Evolutionary conservation across 768 basidiomycete species (phyloP).

Genomic region (Mycena metata): DNA sequence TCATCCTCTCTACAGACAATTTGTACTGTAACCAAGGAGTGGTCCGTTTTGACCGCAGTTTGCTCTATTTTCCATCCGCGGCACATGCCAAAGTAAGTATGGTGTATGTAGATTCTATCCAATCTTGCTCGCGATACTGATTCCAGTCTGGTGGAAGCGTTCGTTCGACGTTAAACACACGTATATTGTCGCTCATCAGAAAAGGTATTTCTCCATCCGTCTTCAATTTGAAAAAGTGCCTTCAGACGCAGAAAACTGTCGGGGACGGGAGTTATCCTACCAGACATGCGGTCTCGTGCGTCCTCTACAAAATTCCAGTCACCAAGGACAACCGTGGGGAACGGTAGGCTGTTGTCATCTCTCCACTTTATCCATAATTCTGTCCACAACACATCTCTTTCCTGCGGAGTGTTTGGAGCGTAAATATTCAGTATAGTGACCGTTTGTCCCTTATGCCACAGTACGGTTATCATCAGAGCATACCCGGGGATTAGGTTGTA

Average conservation of each 20-base stretch:
- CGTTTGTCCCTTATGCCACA: slow-evolving; percentile 21
- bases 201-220: slow-evolving; percentile 32
- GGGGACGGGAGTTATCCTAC: background rate
- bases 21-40: slow-evolving; percentile 20
- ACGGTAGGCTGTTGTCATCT: background rate
- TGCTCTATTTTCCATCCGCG: slow-evolving; percentile 27
- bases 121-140: slow-evolving; percentile 2
- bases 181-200: slow-evolving; percentile 15
- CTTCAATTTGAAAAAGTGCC: slow-evolving; percentile 10
- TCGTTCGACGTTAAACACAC: background rate
- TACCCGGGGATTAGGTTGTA: slow-evolving; percentile 30
- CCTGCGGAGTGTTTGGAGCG: slow-evolving; percentile 28
- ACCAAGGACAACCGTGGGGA: slow-evolving; percentile 27
- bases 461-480: slow-evolving; percentile 24
- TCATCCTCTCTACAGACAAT: slow-evolving; percentile 7
- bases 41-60: slow-evolving; percentile 24
- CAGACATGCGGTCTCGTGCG: slow-evolving; percentile 34
- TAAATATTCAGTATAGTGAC: slow-evolving; percentile 37
- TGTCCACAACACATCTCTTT: background rate
- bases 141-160: background rate
- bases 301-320: slow-evolving; percentile 48
- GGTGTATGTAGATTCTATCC: slow-evolving; percentile 21
- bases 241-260: background rate
- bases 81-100: background rate
- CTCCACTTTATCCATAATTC: slow-evolving; percentile 4